phyloP scores from a whole-genome alignment of 306 rosid genomes.

The Rosa multiflora region DNA sequence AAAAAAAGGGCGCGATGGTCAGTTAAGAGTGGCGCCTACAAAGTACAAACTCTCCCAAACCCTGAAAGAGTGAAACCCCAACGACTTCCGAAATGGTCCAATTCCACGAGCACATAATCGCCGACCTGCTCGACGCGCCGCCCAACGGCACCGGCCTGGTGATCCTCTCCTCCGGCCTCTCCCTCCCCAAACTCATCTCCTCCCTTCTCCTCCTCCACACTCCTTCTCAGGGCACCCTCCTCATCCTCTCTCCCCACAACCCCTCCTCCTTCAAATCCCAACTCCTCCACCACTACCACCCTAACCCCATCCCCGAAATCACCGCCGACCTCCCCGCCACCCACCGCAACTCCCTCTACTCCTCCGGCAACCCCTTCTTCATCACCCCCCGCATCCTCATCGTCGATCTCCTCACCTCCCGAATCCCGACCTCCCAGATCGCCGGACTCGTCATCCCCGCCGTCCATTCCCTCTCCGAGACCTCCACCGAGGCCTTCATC shows the following conservation, averaged over 20 bases:
- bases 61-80: not conserved
- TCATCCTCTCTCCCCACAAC: conserved; percentile 55
- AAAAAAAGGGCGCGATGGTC: not conserved
- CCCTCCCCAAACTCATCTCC: conserved; percentile 62
- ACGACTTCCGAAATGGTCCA: conserved; percentile 45
- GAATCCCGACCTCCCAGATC: conserved; percentile 56
- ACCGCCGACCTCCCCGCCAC: conserved; percentile 72
- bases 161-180: conserved; percentile 73
- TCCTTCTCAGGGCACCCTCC: conserved; percentile 70
- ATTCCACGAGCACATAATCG: conserved; percentile 74
- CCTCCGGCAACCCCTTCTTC: conserved; percentile 67
- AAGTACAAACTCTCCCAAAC: not conserved
- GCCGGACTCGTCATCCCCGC: conserved; percentile 62
- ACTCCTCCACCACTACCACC: conserved; percentile 52
- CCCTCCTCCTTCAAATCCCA: conserved; percentile 62
- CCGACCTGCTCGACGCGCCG: conserved; percentile 71
- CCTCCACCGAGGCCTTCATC: conserved; percentile 85
- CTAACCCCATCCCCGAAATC: conserved; percentile 57
- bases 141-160: conserved; percentile 71
- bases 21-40: not conserved
- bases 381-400: conserved; percentile 89
- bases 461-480: conserved; percentile 71
- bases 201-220: conserved; percentile 72
- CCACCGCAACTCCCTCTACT: conserved; percentile 75
- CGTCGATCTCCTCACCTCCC: conserved; percentile 69